Evolutionary conservation across 257 asterid genomes (phyloP).

Genomic region (Thymus mandschuricus): DNA sequence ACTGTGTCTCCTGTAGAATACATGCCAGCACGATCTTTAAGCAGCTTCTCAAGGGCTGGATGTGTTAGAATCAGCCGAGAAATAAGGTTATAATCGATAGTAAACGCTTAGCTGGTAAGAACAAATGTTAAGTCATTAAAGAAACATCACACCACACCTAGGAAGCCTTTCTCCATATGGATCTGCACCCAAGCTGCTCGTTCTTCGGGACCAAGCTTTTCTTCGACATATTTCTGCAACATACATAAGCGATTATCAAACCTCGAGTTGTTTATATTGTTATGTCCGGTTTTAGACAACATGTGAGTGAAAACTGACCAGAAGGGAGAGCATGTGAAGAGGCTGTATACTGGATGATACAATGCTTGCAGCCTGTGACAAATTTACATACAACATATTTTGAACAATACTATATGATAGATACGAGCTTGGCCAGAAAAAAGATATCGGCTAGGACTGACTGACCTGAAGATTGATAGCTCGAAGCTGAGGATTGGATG

Average conservation of each 20-base stretch:
- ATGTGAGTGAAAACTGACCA: constrained; percentile 45
- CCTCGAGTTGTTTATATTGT: constrained; percentile 1
- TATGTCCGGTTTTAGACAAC: background rate
- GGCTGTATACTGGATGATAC: constrained; percentile 80
- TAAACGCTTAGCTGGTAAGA: background rate
- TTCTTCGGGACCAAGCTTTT: constrained; percentile 61
- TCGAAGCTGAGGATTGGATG: constrained; percentile 62
- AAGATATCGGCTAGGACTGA: constrained; percentile 25
- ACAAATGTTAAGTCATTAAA: background rate
- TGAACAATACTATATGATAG: background rate
- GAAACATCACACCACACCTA: constrained; percentile 45
- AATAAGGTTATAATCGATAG: background rate
- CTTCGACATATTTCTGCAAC: constrained; percentile 58
- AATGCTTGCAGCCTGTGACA: constrained; percentile 67
- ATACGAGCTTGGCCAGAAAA: background rate
- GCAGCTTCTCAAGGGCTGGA: constrained; percentile 77
- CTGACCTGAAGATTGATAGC: constrained; percentile 84
- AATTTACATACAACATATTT: constrained; percentile 11
- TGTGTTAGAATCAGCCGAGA: background rate
- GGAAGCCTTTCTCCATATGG: constrained; percentile 59
- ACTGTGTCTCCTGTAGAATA: constrained; percentile 65
- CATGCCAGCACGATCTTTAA: constrained; percentile 43
- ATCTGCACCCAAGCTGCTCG: constrained; percentile 48
- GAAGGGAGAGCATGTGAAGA: constrained; percentile 65
- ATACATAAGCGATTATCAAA: constrained; percentile 3